Evolutionary conservation across 306 rosid genomes (phyloP).

Genomic region (Vicia sativa): DNA sequence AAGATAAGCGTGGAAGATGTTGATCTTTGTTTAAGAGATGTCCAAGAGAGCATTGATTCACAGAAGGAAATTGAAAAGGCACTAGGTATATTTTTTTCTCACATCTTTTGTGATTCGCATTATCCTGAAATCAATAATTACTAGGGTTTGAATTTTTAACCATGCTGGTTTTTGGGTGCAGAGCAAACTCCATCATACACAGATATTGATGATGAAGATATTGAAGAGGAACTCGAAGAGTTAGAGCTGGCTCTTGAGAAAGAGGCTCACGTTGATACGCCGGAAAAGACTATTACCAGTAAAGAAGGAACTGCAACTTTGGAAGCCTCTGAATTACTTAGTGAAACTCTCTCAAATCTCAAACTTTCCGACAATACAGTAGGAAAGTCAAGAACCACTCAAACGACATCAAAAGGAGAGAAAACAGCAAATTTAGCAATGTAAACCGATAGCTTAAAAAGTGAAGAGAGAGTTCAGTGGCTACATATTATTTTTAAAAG

Average conservation of each 20-base stretch:
- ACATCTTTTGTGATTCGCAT: slow-evolving; percentile 16
- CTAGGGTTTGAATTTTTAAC: slow-evolving; percentile 12
- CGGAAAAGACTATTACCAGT: slow-evolving; percentile 24
- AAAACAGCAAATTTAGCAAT: slow-evolving; percentile 41
- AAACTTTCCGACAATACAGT: slow-evolving; percentile 51
- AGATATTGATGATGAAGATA: slow-evolving; percentile 63
- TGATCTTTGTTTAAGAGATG: slow-evolving; percentile 68
- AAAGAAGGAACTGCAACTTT: slow-evolving; percentile 37
- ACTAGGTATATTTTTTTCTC: slow-evolving; percentile 56
- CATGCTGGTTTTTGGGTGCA: slow-evolving; percentile 43
- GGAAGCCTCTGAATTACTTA: slow-evolving; percentile 51
- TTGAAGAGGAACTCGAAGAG: slow-evolving; percentile 77
- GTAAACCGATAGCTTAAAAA: slow-evolving; percentile 45
- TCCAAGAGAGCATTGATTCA: slow-evolving; percentile 76
- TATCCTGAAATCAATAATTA: slow-evolving; percentile 18
- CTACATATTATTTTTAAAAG: background rate
- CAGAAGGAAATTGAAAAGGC: slow-evolving; percentile 76
- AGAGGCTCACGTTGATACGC: slow-evolving; percentile 34
- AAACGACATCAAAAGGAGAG: slow-evolving; percentile 9
- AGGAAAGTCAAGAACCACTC: slow-evolving; percentile 31
- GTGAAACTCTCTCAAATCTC: slow-evolving; percentile 62
- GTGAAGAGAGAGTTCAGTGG: slow-evolving; percentile 3
- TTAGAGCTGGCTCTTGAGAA: slow-evolving; percentile 61
- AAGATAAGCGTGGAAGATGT: slow-evolving; percentile 72
- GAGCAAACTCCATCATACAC: slow-evolving; percentile 55